Percentiles rank a stretch among this genome's conserved stretches.
Conservation (phyloP, 495 filamentous ascomycete species). For the Podospora didyma region DNA sequence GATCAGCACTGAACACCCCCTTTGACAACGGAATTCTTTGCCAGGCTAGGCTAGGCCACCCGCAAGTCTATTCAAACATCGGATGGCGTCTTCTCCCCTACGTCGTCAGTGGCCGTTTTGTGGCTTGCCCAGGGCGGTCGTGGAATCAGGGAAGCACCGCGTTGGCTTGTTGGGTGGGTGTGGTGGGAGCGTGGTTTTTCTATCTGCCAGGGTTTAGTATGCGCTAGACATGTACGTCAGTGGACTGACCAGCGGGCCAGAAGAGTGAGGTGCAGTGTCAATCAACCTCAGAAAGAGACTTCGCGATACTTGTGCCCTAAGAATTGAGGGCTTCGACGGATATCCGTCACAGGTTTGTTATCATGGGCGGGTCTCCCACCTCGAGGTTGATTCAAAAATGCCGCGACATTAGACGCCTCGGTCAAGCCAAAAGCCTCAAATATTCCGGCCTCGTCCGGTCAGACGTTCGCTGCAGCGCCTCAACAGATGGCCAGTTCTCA, state of each 20-base stretch:
- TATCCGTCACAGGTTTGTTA: too few species aligned
- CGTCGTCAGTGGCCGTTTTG: conserved; percentile 5
- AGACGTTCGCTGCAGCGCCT: too few species aligned
- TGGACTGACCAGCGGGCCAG: not conserved
- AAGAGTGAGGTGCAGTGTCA: not conserved
- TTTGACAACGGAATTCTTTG: not conserved
- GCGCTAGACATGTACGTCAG: not conserved
- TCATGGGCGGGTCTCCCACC: not conserved
- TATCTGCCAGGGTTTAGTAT: not conserved
- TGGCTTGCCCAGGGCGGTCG: conserved; percentile 9
- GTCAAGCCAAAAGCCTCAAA: too few species aligned
- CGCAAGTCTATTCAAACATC: conserved; percentile 1
- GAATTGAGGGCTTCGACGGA: too few species aligned
- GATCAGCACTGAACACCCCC: not conserved
- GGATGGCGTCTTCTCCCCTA: not conserved
- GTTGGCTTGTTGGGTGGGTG: not conserved
- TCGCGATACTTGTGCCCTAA: not conserved
- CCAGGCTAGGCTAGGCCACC: conserved; percentile 6
- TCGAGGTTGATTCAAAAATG: too few species aligned
- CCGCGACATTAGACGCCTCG: too few species aligned
- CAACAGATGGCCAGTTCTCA: too few species aligned
- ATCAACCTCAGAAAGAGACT: not conserved
- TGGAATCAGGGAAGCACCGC: not conserved
- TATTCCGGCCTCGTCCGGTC: too few species aligned
- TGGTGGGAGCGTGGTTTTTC: not conserved